phyloP scores from a whole-genome alignment of 2,329 filamentous ascomycete genomes.

The Fusarium heterosporum region DNA sequence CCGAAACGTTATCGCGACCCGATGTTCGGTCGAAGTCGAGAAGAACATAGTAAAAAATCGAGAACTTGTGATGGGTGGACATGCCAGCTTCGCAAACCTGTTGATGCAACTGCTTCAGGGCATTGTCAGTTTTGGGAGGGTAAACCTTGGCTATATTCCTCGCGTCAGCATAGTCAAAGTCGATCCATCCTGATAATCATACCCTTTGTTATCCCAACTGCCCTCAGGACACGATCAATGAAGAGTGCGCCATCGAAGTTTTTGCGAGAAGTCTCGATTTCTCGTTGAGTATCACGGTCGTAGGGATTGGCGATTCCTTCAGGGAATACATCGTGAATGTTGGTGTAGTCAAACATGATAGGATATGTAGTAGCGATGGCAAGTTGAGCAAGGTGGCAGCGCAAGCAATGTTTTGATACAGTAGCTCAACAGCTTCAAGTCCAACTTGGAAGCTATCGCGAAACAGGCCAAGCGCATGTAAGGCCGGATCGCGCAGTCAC shows the following conservation, averaged over 20 bases:
- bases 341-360: conserved; percentile 71
- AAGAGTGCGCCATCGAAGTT: conserved; percentile 78
- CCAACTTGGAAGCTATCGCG: conserved; percentile 40
- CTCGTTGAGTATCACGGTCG: conserved; percentile 68
- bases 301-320: conserved; percentile 71
- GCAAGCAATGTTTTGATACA: conserved; percentile 15
- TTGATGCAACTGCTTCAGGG: conserved; percentile 76
- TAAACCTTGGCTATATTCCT: conserved; percentile 70
- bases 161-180: neutral
- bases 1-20: conserved; percentile 63
- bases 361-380: neutral
- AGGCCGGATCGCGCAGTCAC: conserved; percentile 40
- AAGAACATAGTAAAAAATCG: conserved; percentile 85
- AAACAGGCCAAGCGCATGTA: conserved; percentile 23
- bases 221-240: conserved; percentile 80
- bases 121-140: conserved; percentile 76
- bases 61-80: conserved; percentile 81
- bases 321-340: conserved; percentile 76
- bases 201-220: conserved; percentile 78
- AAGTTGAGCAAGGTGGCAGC: neutral
- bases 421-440: conserved; percentile 15
- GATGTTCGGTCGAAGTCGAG: conserved; percentile 75
- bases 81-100: conserved; percentile 74
- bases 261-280: conserved; percentile 75
- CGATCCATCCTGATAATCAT: conserved; percentile 11